Percentiles rank a stretch among this genome's conserved stretches.
Evolutionary conservation across 176 grass and related monocot species (phyloP).

Genomic region (Cenchrus americanus): DNA sequence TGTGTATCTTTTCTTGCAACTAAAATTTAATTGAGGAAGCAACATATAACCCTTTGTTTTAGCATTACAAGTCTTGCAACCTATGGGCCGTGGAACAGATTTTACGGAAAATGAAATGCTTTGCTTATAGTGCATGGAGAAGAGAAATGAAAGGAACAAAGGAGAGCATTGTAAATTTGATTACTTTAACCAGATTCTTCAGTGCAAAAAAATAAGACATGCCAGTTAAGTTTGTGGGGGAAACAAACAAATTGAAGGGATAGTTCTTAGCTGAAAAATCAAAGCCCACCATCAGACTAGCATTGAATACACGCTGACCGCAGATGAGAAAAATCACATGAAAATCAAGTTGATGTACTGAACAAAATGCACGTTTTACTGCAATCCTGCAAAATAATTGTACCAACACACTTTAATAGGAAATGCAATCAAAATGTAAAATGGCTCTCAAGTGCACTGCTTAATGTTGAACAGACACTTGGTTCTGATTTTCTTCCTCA

Average conservation of each 20-base stretch:
- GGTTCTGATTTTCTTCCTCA: neutral
- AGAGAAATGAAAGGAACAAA: neutral
- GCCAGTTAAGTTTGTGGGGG: neutral
- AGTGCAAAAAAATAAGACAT: neutral
- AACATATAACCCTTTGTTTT: neutral
- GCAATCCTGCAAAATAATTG: neutral
- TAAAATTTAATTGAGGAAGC: neutral
- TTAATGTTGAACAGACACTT: neutral
- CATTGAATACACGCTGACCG: neutral
- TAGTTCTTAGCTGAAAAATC: neutral
- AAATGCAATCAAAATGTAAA: neutral
- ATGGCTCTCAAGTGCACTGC: neutral
- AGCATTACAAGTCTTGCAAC: neutral
- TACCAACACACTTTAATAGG: neutral
- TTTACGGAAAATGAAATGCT: neutral
- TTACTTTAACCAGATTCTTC: neutral
- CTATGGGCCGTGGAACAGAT: neutral
- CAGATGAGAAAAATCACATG: neutral
- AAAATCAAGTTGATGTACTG: neutral
- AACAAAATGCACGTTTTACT: neutral
- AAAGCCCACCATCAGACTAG: neutral
- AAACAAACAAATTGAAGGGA: neutral
- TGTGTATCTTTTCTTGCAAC: neutral
- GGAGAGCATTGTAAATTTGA: neutral
- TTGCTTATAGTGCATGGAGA: neutral